A percentile compares a stretch with the other conserved stretches of the same genome.
Evolutionary conservation across 2,329 filamentous ascomycete species (phyloP).

Genomic region (Alternaria sp.): DNA sequence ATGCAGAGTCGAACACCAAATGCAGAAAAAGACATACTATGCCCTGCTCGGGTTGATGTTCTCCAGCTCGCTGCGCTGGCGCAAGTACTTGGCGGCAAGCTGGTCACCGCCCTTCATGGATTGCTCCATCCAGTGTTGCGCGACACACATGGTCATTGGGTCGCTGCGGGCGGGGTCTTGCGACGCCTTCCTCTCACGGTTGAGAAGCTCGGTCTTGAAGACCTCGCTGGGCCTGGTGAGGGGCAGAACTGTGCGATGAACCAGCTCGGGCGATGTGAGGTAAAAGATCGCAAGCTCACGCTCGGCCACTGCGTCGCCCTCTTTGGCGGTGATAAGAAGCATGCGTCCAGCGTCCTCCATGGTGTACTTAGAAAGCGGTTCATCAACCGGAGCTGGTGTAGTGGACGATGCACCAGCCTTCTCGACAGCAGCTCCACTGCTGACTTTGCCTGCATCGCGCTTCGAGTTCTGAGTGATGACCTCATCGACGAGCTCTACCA

Average conservation of each 20-base stretch:
- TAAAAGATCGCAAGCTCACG: slow-evolving; percentile 94
- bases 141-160: slow-evolving; percentile 88
- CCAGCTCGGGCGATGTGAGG: slow-evolving; percentile 85
- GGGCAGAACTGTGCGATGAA: slow-evolving; percentile 79
- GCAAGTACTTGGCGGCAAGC: slow-evolving; percentile 80
- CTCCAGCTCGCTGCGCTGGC: slow-evolving; percentile 71
- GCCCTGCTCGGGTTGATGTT: slow-evolving; percentile 56
- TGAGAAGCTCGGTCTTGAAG: slow-evolving; percentile 88
- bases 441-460: slow-evolving; percentile 52
- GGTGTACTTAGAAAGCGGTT: slow-evolving; percentile 67
- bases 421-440: slow-evolving; percentile 24
- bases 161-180: slow-evolving; percentile 73
- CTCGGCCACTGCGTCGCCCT: slow-evolving; percentile 87
- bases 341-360: slow-evolving; percentile 85
- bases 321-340: slow-evolving; percentile 92
- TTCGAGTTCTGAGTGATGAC: slow-evolving; percentile 73
- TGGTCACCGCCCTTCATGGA: slow-evolving; percentile 86
- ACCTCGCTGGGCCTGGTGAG: slow-evolving; percentile 85
- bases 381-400: slow-evolving; percentile 14
- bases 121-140: slow-evolving; percentile 96
- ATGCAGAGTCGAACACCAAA: slow-evolving; percentile 19
- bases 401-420: slow-evolving; percentile 20
- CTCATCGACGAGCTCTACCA: slow-evolving; percentile 76
- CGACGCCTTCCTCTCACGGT: slow-evolving; percentile 60
- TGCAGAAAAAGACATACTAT: slow-evolving; percentile 23